Percentiles rank a stretch among this genome's conserved stretches.
These are phyloP conservation scores for Salix viminalis DNA, from an alignment of 345 rosid species.

Conservation along the genomic window DNA sequence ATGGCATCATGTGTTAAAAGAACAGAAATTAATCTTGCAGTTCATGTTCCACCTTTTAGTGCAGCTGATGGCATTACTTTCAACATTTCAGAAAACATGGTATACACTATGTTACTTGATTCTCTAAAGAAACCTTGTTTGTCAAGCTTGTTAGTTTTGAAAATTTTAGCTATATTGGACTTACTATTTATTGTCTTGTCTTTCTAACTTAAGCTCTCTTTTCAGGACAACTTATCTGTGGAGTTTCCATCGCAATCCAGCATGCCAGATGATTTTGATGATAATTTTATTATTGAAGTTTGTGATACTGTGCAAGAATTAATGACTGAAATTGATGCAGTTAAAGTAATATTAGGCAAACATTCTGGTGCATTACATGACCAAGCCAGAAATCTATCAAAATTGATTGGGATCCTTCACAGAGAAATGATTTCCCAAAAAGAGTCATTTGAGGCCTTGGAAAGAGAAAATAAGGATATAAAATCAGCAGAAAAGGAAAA, in stretches of 20 bases:
- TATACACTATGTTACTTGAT: conserved; percentile 19
- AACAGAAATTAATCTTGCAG: conserved; percentile 26
- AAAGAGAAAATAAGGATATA: conserved; percentile 36
- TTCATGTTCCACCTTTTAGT: conserved; percentile 33
- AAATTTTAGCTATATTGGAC: background rate
- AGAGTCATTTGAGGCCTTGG: conserved; percentile 39
- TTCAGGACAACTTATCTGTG: conserved; percentile 42
- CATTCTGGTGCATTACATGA: conserved; percentile 50
- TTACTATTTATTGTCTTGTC: conserved; percentile 4
- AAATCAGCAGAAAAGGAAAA: conserved; percentile 47
- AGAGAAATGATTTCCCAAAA: conserved; percentile 33
- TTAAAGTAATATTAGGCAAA: conserved; percentile 45
- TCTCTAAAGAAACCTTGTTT: background rate
- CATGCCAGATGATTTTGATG: conserved; percentile 41
- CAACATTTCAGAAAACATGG: conserved; percentile 40
- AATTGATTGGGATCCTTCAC: conserved; percentile 32
- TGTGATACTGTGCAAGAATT: conserved; percentile 53
- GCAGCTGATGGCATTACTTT: conserved; percentile 19
- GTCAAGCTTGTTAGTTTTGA: background rate
- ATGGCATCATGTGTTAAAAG: conserved; percentile 45
- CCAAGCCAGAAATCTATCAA: conserved; percentile 43
- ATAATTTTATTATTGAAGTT: conserved; percentile 32
- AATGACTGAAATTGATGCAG: conserved; percentile 32
- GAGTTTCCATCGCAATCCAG: conserved; percentile 39
- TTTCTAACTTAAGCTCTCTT: conserved; percentile 23